These are phyloP conservation scores for Verticillium klebahnii DNA, from an alignment of 2,329 filamentous ascomycete species.

Conservation along the genomic window DNA sequence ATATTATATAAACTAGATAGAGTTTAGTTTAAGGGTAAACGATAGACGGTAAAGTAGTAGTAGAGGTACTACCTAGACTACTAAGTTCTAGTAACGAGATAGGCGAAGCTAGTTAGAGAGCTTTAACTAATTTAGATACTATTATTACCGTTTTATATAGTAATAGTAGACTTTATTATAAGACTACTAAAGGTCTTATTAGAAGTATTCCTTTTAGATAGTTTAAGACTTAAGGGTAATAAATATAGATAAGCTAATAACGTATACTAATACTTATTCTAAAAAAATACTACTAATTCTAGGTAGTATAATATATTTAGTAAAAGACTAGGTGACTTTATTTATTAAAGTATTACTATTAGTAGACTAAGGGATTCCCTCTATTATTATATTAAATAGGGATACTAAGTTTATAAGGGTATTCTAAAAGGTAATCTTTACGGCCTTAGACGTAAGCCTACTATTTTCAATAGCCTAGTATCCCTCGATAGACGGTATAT, in stretches of 20 bases:
- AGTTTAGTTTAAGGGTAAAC: too few species aligned
- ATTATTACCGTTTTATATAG: too few species aligned
- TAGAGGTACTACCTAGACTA: too few species aligned
- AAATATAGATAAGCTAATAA: neutral
- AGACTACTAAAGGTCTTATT: too few species aligned
- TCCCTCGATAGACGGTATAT: neutral
- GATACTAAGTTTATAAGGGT: neutral
- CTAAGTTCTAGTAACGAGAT: too few species aligned
- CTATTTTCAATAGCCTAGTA: neutral
- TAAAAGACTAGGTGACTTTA: neutral
- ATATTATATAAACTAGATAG: too few species aligned
- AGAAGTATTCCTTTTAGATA: neutral
- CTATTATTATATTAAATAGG: neutral
- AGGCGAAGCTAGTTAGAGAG: too few species aligned
- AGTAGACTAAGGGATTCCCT: neutral
- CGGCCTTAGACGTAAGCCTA: neutral
- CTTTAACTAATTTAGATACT: too few species aligned
- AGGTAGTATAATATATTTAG: too few species aligned
- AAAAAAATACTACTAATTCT: neutral
- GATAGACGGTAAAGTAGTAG: too few species aligned
- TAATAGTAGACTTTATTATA: too few species aligned
- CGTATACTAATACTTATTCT: neutral
- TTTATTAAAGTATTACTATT: neutral
- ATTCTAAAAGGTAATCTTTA: neutral
- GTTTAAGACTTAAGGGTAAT: neutral